Evolutionary conservation across 2,329 filamentous ascomycete genomes (phyloP).

Genomic region (Sporothrix euskadiensis): DNA sequence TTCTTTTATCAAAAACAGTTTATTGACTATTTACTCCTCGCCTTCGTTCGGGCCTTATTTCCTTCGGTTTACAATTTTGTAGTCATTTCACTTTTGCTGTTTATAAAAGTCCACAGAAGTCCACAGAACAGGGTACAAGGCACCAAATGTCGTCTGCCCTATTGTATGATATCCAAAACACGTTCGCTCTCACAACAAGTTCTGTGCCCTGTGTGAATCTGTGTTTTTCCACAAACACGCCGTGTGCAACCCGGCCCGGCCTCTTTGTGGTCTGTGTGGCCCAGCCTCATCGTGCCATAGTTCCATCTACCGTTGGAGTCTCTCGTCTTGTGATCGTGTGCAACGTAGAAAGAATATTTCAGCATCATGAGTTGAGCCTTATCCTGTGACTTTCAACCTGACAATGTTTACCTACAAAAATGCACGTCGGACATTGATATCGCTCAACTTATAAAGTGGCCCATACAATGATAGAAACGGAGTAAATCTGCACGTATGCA

Average conservation of each 20-base stretch:
- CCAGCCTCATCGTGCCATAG: constrained; percentile 1
- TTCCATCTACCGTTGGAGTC: constrained; percentile 2
- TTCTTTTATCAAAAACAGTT: not conserved
- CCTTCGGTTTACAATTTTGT: not conserved
- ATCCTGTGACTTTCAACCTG: not conserved
- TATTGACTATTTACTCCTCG: not conserved
- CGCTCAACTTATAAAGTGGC: not conserved
- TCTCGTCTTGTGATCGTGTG: constrained; percentile 1
- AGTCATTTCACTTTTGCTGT: not conserved
- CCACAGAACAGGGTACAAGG: constrained; percentile 8
- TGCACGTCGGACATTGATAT: not conserved
- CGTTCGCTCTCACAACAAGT: not conserved
- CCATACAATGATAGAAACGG: not conserved
- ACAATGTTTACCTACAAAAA: not conserved
- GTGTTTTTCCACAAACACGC: constrained; percentile 7
- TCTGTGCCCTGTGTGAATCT: not conserved
- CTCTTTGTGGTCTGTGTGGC: not conserved
- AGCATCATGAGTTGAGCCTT: not conserved
- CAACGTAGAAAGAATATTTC: not conserved
- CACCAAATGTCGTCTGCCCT: not conserved
- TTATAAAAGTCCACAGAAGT: not conserved
- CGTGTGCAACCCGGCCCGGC: not conserved
- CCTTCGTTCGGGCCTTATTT: not conserved
- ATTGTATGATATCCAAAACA: not conserved
- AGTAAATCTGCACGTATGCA: not conserved